phyloP scores from a whole-genome alignment of 2,329 filamentous ascomycete genomes.

The Penicillium vulpinum region DNA sequence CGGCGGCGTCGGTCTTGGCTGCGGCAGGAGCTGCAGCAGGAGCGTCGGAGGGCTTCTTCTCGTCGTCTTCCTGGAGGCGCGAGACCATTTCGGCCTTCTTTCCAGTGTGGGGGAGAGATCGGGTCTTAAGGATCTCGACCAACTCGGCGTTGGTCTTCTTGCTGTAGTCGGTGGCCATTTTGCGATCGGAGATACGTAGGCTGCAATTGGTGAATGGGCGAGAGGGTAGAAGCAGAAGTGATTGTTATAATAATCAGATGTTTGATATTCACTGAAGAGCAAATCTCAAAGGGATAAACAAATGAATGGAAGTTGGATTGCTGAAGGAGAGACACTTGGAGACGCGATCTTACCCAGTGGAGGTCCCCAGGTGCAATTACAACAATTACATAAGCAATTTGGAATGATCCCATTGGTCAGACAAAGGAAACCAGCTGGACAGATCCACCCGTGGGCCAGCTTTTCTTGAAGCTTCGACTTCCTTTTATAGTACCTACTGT shows the following conservation, averaged over 20 bases:
- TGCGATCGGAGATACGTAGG: constrained; percentile 7
- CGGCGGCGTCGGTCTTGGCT: constrained; percentile 33
- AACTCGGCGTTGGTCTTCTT: constrained; percentile 54
- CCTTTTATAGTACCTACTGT: too few species aligned
- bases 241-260: not conserved
- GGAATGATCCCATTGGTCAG: not conserved
- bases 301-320: constrained; percentile 3
- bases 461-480: not conserved
- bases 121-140: constrained; percentile 51
- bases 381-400: constrained; percentile 1
- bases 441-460: not conserved
- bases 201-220: not conserved
- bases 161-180: constrained; percentile 48
- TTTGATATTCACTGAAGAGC: not conserved
- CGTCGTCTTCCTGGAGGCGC: constrained; percentile 48
- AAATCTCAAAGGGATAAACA: not conserved
- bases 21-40: constrained; percentile 22
- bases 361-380: not conserved
- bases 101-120: constrained; percentile 49
- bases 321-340: not conserved
- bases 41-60: constrained; percentile 25
- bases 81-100: constrained; percentile 54
- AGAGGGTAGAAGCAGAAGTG: not conserved
- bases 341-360: not conserved
- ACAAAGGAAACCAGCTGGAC: too few species aligned